Evolutionary conservation across 2,329 filamentous ascomycete genomes (phyloP), one percentile per base, ranked within the genome.

Genomic region (Ploettnerulaceae sp.): DNA sequence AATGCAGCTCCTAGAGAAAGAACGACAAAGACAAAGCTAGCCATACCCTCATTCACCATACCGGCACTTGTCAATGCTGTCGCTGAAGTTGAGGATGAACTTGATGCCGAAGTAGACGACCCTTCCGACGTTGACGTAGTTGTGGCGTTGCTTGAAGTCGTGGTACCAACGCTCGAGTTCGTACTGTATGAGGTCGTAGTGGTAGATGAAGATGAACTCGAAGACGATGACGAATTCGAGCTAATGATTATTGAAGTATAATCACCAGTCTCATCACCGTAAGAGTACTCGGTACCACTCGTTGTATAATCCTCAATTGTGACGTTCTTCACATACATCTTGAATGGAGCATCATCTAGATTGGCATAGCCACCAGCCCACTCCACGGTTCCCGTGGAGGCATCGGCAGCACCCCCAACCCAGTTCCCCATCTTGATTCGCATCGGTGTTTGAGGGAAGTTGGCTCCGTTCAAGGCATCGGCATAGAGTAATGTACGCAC

Each of bases 401-500:
- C 63, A 33, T 69, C 61, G 4, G 77, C 67, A 47, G 85, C 73
- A 52, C 81, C 72, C 41, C 77, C 72, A 42, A 81, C 76, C 74
- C 79, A 82, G 55, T 82, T 80, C 37, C 82, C 81, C n/a, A 86
- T 61, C 42, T 77, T 79, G 39, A 86, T 65, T 38, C 77, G 75
- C 80, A 84, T 84, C 1, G 86, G 86, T 0, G 85, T 89, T 63
- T 90, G 86, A 0, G 86, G 86, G 64, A 78, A 89, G 62, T 76
- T 75, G 41, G 73, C 64, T 12, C 79, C 79, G 57, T 75, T 74
- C 58, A 80, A 75, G 50, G 79, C 77, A 41, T 85, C 79, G 28
- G 68, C 68, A 39, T 78, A 75, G 9, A 72, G 63, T 12, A 86
- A 69, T 1, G 75, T 81, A 51, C 86, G 82, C 40, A 86, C 72